Percentiles rank a stretch among this genome's conserved stretches.
phyloP scores from a whole-genome alignment of 352 stramenopile genomes.

The Blastocystis sp. region DNA sequence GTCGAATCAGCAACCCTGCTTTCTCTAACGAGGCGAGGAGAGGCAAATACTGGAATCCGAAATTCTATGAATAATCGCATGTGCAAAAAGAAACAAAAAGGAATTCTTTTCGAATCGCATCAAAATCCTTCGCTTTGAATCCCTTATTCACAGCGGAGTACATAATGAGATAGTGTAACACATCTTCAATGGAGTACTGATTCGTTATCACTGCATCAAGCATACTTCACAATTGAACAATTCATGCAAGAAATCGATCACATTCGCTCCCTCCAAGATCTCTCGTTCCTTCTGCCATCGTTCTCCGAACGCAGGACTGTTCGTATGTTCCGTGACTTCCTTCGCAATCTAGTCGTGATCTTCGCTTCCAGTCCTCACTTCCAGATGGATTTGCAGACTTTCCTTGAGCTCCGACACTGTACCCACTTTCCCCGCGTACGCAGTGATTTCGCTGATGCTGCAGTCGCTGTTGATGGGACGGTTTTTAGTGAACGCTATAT shows the following conservation, averaged over 20 bases:
- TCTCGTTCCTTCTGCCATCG: conserved; percentile 35
- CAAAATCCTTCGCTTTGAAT: conserved; percentile 41
- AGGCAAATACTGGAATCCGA: background rate
- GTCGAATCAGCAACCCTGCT: background rate
- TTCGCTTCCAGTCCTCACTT: background rate
- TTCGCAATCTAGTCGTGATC: background rate
- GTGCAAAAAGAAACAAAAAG: background rate
- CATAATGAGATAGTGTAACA: conserved; percentile 42
- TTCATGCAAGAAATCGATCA: background rate
- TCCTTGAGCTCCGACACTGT: conserved; percentile 9
- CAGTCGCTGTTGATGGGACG: background rate
- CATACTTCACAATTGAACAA: background rate
- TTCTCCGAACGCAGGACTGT: background rate
- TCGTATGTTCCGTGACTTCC: background rate
- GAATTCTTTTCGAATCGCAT: background rate
- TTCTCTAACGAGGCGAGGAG: background rate
- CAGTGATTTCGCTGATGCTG: conserved; percentile 9
- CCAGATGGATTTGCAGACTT: conserved; percentile 31
- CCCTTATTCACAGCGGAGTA: conserved; percentile 32
- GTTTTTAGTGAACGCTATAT: conserved; percentile 16
- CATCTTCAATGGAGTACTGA: background rate
- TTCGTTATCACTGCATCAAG: background rate
- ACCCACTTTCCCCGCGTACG: conserved; percentile 22
- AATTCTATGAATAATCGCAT: background rate
- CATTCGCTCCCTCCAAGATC: conserved; percentile 19